Evolutionary conservation across 2,329 filamentous ascomycete species (phyloP).

Genomic region (Zymoseptoria crescenta): DNA sequence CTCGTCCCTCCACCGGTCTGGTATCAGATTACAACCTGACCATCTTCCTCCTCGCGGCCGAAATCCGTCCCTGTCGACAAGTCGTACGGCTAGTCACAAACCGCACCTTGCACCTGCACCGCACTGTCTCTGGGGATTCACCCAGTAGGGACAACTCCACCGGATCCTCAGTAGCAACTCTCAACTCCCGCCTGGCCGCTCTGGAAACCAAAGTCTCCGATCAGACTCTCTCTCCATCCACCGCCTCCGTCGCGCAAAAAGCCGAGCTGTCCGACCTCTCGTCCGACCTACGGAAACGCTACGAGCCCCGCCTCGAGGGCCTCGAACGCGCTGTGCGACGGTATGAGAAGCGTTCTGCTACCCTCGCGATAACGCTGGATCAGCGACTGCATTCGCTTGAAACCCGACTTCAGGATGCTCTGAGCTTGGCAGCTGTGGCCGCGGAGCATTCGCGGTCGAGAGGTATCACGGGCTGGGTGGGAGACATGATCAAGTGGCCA

Average conservation of each 20-base stretch:
- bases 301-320: conserved; percentile 78
- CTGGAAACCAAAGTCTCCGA: conserved; percentile 26
- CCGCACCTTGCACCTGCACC: conserved; percentile 74
- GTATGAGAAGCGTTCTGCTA: conserved; percentile 80
- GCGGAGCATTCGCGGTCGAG: conserved; percentile 37
- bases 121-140: conserved; percentile 46
- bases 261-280: conserved; percentile 26
- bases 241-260: conserved; percentile 23
- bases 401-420: conserved; percentile 62
- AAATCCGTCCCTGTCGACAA: conserved; percentile 75
- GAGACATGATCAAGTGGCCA: conserved; percentile 15
- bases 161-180: conserved; percentile 9
- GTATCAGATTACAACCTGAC: conserved; percentile 90
- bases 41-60: conserved; percentile 80
- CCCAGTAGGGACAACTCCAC: conserved; percentile 28
- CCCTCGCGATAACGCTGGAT: conserved; percentile 69
- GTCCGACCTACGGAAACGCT: conserved; percentile 53
- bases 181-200: conserved; percentile 23
- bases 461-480: conserved; percentile 14
- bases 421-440: conserved; percentile 72
- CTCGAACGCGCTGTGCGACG: conserved; percentile 80
- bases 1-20: conserved; percentile 73
- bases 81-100: conserved; percentile 71
- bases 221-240: conserved; percentile 20
- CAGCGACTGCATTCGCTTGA: conserved; percentile 66